Evolutionary conservation across 1,139 yeast species (phyloP), one percentile per base, ranked within the genome.

Genomic region (Suhomyces kunorum): DNA sequence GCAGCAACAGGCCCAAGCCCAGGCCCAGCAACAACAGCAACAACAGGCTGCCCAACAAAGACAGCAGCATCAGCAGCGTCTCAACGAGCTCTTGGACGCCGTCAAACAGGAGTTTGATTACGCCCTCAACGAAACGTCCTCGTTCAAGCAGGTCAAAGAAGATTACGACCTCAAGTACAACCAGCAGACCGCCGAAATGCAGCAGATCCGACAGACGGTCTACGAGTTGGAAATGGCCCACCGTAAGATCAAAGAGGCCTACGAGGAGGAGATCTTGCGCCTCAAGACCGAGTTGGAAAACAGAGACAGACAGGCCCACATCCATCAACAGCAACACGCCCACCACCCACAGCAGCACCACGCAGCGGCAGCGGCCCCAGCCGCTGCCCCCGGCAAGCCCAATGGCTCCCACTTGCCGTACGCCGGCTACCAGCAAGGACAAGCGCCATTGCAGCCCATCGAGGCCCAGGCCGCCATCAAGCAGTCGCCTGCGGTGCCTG

Each of bases 151-250:
- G 62, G 96, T 90, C 64, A 92, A 89, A 68, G 96, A 89, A 62
- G 97, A 90, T 60, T 87, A 84, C 56, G 98, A 92, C 66, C 74
- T 85, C 54, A 90, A 90, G 62, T 83, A 88, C 60, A 83, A 81
- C 60, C 96, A 89, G 66, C 98, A 92, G 64, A 84, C 89, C 40
- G 88, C 87, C 39, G 98, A 92, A 64, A 84, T 92, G 81, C 94
- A 89, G 59, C 95, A 87, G 62, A 90, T 92, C 50, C 79, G 97
- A 56, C 95, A 88, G 59, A 87, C 96, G 13, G 96, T 92, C 36
- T 89, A 84, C 59, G 98, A 92, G 61, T 76, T 92, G 55, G 98
- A 92, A 62, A 79, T 85, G 78, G 94, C 95, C 34, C 98, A 92
- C 67, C 76, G 96, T 53, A 87, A 88, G 62, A 87, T 92, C 78